Conservation (phyloP, 2,329 filamentous ascomycete genomes). For the Epichloe festucae region DNA sequence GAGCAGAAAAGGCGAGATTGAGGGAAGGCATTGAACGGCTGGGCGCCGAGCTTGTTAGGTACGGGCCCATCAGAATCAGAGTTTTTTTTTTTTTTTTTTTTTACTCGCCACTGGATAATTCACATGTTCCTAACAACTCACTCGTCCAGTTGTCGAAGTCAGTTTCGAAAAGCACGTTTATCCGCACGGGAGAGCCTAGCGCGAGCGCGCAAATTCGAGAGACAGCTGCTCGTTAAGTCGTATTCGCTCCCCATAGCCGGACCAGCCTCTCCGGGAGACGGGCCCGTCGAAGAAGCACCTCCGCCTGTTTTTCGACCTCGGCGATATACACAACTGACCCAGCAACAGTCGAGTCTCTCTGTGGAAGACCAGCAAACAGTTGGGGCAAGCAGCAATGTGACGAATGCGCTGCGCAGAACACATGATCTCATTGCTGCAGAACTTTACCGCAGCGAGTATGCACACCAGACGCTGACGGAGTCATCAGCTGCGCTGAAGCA, state of each 20-base stretch:
- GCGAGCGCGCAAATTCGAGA: slow-evolving; percentile 60
- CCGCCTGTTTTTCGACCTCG: slow-evolving; percentile 10
- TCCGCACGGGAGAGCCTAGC: slow-evolving; percentile 64
- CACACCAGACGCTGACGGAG: slow-evolving; percentile 75
- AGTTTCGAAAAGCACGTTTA: slow-evolving; percentile 74
- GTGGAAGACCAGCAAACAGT: slow-evolving; percentile 62
- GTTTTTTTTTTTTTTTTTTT: no score
- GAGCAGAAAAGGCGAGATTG: slow-evolving; percentile 50
- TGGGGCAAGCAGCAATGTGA: slow-evolving; percentile 71
- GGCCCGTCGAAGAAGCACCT: slow-evolving; percentile 9
- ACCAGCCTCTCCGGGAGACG: slow-evolving; percentile 16
- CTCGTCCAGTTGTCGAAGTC: slow-evolving; percentile 37
- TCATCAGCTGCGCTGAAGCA: slow-evolving; percentile 71
- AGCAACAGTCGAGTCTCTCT: slow-evolving; percentile 27
- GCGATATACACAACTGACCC: slow-evolving; percentile 17
- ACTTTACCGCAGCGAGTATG: slow-evolving; percentile 76
- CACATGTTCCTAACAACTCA: background rate
- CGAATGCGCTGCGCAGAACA: slow-evolving; percentile 67
- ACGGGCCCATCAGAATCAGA: slow-evolving; percentile 11
- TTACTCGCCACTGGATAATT: background rate
- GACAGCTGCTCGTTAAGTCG: slow-evolving; percentile 59
- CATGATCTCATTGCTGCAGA: slow-evolving; percentile 79
- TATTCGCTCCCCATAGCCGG: slow-evolving; percentile 34
- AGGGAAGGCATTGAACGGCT: slow-evolving; percentile 54
- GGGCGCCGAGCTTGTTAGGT: slow-evolving; percentile 60